Conservation (phyloP, 352 stramenopile genomes). For the Phytophthora aleatoria region DNA sequence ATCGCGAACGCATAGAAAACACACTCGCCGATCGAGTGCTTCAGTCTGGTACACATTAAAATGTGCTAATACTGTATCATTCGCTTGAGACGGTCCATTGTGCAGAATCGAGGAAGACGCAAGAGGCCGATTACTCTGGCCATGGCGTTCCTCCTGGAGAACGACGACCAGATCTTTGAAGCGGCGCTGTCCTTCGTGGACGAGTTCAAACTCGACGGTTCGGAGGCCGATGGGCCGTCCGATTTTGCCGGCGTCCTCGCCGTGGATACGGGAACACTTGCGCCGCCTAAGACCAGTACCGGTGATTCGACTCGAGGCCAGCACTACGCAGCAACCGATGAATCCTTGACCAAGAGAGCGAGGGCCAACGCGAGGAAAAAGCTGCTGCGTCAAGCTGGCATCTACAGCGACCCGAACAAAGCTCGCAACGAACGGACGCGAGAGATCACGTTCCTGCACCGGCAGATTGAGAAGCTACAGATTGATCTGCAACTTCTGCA, state of each 20-base stretch:
- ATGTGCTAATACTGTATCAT: neutral
- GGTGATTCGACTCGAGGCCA: neutral
- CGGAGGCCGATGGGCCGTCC: neutral
- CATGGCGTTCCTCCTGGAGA: constrained; percentile 23
- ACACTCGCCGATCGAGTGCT: constrained; percentile 18
- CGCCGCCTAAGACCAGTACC: no score
- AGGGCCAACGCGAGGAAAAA: constrained; percentile 31
- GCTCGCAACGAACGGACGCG: constrained; percentile 37
- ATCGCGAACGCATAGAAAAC: constrained; percentile 52
- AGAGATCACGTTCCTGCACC: constrained; percentile 49
- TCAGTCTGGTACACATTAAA: no score
- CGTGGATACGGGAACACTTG: no score
- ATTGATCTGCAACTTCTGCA: constrained; percentile 35
- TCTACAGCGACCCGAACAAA: constrained; percentile 36
- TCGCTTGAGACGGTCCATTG: constrained; percentile 20
- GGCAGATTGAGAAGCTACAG: constrained; percentile 38
- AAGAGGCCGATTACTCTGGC: neutral
- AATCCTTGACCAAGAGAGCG: constrained; percentile 8
- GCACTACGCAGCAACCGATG: neutral
- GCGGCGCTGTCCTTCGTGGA: constrained; percentile 34
- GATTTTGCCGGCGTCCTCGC: neutral
- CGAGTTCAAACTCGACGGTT: constrained; percentile 17
- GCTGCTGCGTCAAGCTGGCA: constrained; percentile 26
- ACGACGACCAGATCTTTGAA: constrained; percentile 21
- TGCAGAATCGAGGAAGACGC: constrained; percentile 3